Percentiles rank a stretch among this genome's conserved stretches.
Conservation (phyloP, 345 rosid species). For the Balakata baccata region DNA sequence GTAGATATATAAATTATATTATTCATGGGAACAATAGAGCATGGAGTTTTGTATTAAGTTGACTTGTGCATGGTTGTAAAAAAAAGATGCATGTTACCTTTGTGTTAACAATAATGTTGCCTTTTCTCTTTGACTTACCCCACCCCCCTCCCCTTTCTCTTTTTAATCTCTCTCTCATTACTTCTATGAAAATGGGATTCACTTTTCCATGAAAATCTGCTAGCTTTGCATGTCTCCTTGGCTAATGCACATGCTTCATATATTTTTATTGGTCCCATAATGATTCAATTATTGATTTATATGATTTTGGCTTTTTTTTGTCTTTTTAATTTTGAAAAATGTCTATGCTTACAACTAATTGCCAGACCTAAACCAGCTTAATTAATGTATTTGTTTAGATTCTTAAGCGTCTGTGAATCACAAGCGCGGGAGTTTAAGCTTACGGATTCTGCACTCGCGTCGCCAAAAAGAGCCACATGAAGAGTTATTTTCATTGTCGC, state of each 20-base stretch:
- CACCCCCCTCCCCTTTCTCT: not conserved
- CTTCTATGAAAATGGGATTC: not conserved
- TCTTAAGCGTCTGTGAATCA: too few species aligned
- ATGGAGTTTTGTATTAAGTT: not conserved
- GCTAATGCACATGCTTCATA: not conserved
- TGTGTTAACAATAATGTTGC: not conserved
- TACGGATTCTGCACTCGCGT: too few species aligned
- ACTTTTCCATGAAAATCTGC: slow-evolving; percentile 10
- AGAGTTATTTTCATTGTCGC: too few species aligned
- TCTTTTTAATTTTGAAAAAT: too few species aligned
- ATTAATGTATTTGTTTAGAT: too few species aligned
- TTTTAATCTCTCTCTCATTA: not conserved
- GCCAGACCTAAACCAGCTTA: not conserved
- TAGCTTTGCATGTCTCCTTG: not conserved
- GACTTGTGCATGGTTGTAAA: slow-evolving; percentile 16
- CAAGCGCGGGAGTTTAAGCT: too few species aligned
- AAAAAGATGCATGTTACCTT: not conserved
- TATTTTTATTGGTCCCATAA: not conserved
- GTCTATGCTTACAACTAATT: too few species aligned
- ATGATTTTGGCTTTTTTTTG: not conserved
- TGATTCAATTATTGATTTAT: not conserved
- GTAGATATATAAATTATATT: too few species aligned
- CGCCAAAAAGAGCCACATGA: too few species aligned
- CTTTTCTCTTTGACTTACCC: slow-evolving; percentile 15
- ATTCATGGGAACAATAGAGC: not conserved